Conservation (phyloP, 768 basidiomycete species). For the Clavulina sp. region DNA sequence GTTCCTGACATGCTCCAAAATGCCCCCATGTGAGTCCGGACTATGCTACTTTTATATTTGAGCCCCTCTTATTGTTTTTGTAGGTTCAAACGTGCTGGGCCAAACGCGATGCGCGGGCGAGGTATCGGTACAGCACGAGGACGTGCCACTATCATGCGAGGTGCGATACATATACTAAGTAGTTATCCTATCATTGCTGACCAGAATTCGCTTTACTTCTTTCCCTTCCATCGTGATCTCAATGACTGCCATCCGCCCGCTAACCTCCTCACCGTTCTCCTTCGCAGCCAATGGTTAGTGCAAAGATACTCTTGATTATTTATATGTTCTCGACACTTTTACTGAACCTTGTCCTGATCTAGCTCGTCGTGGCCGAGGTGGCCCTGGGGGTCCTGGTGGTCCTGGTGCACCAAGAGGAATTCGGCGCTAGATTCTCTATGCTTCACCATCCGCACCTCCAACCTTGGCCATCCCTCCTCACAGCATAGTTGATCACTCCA, state of each 20-base stretch:
- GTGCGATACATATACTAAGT: constrained; percentile 29
- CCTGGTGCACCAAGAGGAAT: constrained; percentile 39
- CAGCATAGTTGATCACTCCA: no score
- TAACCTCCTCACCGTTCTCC: constrained; percentile 10
- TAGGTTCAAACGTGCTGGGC: constrained; percentile 98
- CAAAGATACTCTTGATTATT: not conserved
- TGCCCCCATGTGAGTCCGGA: constrained; percentile 82
- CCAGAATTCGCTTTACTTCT: constrained; percentile 6
- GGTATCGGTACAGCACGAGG: constrained; percentile 99
- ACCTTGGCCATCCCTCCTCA: no score
- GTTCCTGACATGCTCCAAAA: constrained; percentile 99
- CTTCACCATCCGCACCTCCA: no score
- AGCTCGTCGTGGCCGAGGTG: constrained; percentile 82
- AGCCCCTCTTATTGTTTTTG: not conserved
- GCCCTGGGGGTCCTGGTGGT: constrained; percentile 29
- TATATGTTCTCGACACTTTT: not conserved
- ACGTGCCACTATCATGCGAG: constrained; percentile 95
- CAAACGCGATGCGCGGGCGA: constrained; percentile 94
- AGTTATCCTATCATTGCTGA: not conserved
- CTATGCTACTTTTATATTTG: no score
- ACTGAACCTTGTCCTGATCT: constrained; percentile 7
- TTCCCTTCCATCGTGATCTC: no score
- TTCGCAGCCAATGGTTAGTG: constrained; percentile 55
- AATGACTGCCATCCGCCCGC: no score
- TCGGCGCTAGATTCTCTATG: constrained; percentile 52